Base-by-base conservation (phyloP, 441 rosid species). In the Breynia disticha region DNA sequence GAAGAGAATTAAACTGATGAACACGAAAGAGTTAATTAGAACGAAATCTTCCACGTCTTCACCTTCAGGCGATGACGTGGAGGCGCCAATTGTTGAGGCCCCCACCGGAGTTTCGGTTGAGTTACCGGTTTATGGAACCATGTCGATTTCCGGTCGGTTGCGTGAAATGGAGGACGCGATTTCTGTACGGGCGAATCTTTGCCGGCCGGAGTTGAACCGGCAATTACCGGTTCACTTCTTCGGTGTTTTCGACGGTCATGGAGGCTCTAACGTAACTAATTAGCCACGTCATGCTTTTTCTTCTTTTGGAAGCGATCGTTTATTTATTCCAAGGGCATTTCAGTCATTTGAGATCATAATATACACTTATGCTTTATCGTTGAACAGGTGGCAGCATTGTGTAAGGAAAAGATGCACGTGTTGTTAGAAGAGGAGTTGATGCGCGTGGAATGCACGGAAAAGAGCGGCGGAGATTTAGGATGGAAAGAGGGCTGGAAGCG, bases 141-240 rank as follows among this genome's bases (percentile, higher is more conserved):
- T 86, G 61, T 76, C 90, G 4, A 76, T 89, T 41, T 43, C 81
- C 2, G 95, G 95, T 38, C 76, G 83, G 64, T 64, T 84, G 5
- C 80, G 86, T 46, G 81, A 76, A 43, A 89, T 89, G 97, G 95
- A 89, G 62, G 97, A 89, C 43, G 62, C 82, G 46, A 58, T 86
- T 48, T 64, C 63, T 43, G 81, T 73, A 9, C 62, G 63, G 43
- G 67, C 76, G 1, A 71, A 44, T 46, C 67, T 89, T 1, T 76
- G 86, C 68, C 20, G 17, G 65, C 86, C 90, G 59, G 80, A 70
- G 41, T 14, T 83, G 28, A 77, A 67, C 67, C 61, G 38, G 19
- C 58, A 63, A 10, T 54, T 56, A 41, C 79, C 88, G 19, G 72
- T 77, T 54, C 85, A 82, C 63, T 77, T 73, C 75, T 75, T 82